phyloP scores from a whole-genome alignment of 257 asterid genomes.

The Solanum neorickii region DNA sequence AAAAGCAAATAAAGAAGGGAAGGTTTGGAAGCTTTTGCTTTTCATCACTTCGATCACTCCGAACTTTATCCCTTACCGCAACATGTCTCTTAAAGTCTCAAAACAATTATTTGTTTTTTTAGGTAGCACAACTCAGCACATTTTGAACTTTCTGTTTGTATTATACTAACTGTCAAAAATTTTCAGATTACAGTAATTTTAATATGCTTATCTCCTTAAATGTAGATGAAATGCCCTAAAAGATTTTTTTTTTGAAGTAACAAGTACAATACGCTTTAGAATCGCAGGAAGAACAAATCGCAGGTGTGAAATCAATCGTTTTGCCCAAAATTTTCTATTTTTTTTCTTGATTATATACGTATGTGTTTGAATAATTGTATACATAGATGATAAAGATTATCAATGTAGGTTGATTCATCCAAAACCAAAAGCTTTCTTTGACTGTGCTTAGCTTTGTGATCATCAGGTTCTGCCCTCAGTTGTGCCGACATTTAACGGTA shows the following conservation, averaged over 20 bases:
- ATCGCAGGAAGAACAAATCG: too few species aligned
- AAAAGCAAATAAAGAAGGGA: not conserved
- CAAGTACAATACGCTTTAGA: too few species aligned
- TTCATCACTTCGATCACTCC: not conserved
- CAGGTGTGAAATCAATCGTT: too few species aligned
- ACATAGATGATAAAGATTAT: not conserved
- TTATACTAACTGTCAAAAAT: too few species aligned
- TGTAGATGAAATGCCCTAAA: too few species aligned
- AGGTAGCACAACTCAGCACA: too few species aligned
- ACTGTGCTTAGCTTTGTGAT: not conserved
- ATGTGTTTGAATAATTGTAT: not conserved
- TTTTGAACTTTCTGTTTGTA: too few species aligned
- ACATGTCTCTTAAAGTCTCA: not conserved
- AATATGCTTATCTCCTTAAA: too few species aligned
- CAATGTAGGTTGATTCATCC: not conserved
- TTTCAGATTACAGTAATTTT: too few species aligned
- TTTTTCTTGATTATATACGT: not conserved
- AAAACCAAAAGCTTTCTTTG: not conserved
- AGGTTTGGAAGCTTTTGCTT: not conserved
- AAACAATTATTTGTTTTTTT: not conserved
- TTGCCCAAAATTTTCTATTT: not conserved
- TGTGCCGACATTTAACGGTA: not conserved
- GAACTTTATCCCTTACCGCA: not conserved
- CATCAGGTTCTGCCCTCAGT: not conserved
- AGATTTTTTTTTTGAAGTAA: too few species aligned